A percentile compares a stretch with the other conserved stretches of the same genome.
These are phyloP conservation scores for Starmerella powellii DNA, from an alignment of 805 yeast genomes.

Conservation along the genomic window DNA sequence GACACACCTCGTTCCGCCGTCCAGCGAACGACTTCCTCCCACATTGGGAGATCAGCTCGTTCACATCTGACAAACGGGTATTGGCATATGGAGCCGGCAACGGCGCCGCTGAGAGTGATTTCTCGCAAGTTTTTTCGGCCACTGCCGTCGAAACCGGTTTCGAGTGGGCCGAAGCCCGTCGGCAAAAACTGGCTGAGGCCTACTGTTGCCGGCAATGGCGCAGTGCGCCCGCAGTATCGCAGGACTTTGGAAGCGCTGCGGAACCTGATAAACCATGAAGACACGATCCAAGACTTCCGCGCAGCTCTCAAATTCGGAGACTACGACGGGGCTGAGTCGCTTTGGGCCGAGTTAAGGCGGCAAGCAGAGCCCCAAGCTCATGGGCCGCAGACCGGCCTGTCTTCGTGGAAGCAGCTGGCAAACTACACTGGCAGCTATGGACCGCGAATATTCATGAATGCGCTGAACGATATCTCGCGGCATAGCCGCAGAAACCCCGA, in stretches of 20 bases:
- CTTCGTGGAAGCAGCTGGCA: slow-evolving; percentile 3
- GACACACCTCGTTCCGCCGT: too few relatives aligned
- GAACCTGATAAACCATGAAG: not conserved
- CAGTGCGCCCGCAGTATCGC: not conserved
- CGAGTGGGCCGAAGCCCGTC: not conserved
- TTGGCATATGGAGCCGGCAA: not conserved
- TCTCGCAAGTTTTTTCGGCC: slow-evolving; percentile 2
- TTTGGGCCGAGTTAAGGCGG: too few relatives aligned
- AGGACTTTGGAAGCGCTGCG: slow-evolving; percentile 6
- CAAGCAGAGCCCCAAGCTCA: too few relatives aligned
- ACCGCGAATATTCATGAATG: slow-evolving; percentile 5
- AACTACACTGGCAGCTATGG: slow-evolving; percentile 6
- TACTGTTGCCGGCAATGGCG: slow-evolving; percentile 4
- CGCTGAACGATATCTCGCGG: slow-evolving; percentile 6
- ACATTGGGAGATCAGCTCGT: not conserved
- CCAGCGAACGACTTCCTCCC: too few relatives aligned
- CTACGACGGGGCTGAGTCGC: not conserved
- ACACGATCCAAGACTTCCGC: slow-evolving; percentile 1
- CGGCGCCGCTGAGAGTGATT: slow-evolving; percentile 1
- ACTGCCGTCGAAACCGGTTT: not conserved
- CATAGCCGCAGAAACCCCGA: not conserved
- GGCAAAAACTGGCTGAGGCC: slow-evolving; percentile 11
- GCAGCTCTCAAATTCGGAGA: not conserved
- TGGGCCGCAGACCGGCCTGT: too few relatives aligned
- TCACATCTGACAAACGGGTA: not conserved